Base-by-base conservation (phyloP, 2,329 filamentous ascomycete species). In the Calonectria pseudoturangicola region DNA sequence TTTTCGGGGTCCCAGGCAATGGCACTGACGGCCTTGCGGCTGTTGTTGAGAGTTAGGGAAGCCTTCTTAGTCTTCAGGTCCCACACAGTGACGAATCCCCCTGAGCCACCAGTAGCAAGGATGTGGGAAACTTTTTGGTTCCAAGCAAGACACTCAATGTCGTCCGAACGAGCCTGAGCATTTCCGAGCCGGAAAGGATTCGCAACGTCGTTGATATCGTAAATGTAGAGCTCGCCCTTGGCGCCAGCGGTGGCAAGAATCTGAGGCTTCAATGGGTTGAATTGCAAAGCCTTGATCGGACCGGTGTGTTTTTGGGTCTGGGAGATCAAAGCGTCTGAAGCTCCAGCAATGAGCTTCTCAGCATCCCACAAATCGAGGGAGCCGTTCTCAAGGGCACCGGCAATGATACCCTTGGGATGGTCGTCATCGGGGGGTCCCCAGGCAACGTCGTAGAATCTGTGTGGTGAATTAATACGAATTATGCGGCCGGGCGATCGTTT, bases 121-220 rank as follows among this genome's bases (percentile, higher is more conserved):
- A 99, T 99, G 83, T 99, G 96, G 16, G 96, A 92, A 50, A 98
- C 96, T 87, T 98, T 98, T 82, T 95, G 96, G 86, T 99, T 99
- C 97, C 97, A 99, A 79, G 98, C 96, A 73, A 99, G 89, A 77
- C 96, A 98, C 81, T 98, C 97, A 76, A 98, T 94, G 79, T 99
- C 97, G 81, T 98, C 96, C 47, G 95, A 94, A 82, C 96, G 93
- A 75, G 95, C 96, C 50, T 95, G 95, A 45, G 94, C 91, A 76
- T 94, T 97, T 73, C 97, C 97, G 39, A 99, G 88, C 75, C 96
- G 92, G 86, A 97, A 98, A 6, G 96, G 94, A 82, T 94, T 97
- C 70, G 92, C 91, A 78, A 96, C 90, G 83, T 98, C 96, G 85
- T 97, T 95, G 78, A 98, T 88, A 81, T 99, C 96, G 88, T 97